Percentiles rank a stretch among this genome's conserved stretches.
Conservation (phyloP, 306 rosid species). For the Geum urbanum region DNA sequence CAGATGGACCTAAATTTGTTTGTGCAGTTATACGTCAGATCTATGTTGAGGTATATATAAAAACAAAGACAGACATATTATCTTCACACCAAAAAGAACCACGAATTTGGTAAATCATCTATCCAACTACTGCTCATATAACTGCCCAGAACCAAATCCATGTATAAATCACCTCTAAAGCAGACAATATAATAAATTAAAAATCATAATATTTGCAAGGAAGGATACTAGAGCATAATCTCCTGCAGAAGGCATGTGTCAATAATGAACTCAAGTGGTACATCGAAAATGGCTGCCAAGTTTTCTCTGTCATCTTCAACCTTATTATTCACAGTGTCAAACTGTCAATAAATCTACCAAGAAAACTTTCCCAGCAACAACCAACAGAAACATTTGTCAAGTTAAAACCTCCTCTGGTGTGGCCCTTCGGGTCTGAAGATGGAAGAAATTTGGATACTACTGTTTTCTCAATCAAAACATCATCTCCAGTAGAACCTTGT, state of each 20-base stretch:
- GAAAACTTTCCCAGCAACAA: conserved; percentile 81
- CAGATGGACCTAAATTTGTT: background rate
- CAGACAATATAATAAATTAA: conserved; percentile 1
- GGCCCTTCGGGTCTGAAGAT: conserved; percentile 34
- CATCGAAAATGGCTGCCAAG: conserved; percentile 45
- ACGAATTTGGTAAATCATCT: background rate
- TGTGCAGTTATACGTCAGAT: background rate
- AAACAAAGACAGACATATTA: background rate
- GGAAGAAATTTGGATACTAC: conserved; percentile 25
- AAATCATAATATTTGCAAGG: conserved; percentile 18
- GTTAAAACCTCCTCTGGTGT: conserved; percentile 18
- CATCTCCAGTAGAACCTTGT: conserved; percentile 27
- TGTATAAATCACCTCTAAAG: background rate
- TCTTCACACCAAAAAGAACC: background rate
- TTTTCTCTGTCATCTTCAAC: conserved; percentile 37
- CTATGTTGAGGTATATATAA: background rate
- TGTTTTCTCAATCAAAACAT: conserved; percentile 32
- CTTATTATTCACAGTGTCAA: conserved; percentile 22
- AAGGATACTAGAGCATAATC: conserved; percentile 94
- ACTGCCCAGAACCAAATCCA: background rate
- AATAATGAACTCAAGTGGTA: conserved; percentile 80
- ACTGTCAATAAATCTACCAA: conserved; percentile 44
- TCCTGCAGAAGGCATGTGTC: conserved; percentile 90
- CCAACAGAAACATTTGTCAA: conserved; percentile 59
- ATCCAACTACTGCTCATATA: background rate